These are phyloP conservation scores for Vitis hybrid DNA, from an alignment of 177 flowering plant species.

Conservation along the genomic window DNA sequence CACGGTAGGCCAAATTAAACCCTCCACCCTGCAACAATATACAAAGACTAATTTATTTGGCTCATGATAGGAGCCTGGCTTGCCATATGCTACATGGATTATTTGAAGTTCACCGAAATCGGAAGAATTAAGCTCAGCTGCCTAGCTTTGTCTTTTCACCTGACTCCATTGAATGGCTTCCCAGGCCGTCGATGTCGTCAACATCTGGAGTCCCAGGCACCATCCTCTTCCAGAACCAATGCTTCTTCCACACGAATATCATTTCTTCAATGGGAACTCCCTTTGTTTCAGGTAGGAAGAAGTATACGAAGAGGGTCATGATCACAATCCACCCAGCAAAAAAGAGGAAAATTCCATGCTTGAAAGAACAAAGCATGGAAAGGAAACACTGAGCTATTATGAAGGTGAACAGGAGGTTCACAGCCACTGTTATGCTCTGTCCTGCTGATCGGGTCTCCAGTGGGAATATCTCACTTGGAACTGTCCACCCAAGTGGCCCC, in stretches of 20 bases:
- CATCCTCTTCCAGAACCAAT: slow-evolving; percentile 89
- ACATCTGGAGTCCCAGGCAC: slow-evolving; percentile 32
- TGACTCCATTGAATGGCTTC: neutral
- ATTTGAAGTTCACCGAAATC: too few species aligned
- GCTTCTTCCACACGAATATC: slow-evolving; percentile 76
- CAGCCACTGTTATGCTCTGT: slow-evolving; percentile 89
- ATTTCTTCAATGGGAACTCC: slow-evolving; percentile 95
- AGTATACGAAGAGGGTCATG: slow-evolving; percentile 72
- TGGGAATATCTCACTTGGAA: slow-evolving; percentile 92
- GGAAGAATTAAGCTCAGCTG: too few species aligned
- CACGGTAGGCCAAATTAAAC: too few species aligned
- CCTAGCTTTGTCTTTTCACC: too few species aligned
- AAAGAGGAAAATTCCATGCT: slow-evolving; percentile 84
- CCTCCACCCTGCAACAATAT: too few species aligned
- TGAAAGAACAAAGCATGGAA: slow-evolving; percentile 67
- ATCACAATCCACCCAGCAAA: slow-evolving; percentile 75
- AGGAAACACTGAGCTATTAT: slow-evolving; percentile 80
- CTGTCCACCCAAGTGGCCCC: slow-evolving; percentile 98
- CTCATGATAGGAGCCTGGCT: too few species aligned
- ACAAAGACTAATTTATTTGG: too few species aligned
- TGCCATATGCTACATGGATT: too few species aligned
- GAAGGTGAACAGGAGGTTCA: slow-evolving; percentile 89
- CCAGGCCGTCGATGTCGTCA: slow-evolving; percentile 12
- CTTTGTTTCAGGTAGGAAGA: slow-evolving; percentile 84
- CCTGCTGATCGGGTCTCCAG: slow-evolving; percentile 90